These are phyloP conservation scores for Nemania diffusa DNA, from an alignment of 2,329 filamentous ascomycete genomes.

Conservation along the genomic window DNA sequence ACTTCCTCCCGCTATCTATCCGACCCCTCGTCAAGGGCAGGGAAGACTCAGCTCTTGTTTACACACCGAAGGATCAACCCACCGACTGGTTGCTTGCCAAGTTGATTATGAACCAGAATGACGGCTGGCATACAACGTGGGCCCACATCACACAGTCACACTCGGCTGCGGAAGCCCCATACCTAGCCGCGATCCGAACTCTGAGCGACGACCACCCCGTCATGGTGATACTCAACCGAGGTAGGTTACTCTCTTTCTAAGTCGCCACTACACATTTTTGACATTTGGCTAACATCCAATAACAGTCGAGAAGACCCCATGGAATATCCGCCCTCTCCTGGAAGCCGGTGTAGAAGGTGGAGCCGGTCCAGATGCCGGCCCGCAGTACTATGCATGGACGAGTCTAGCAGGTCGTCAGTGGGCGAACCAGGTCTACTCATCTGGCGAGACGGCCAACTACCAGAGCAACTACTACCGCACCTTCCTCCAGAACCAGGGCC, in stretches of 20 bases:
- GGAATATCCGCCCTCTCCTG: slow-evolving; percentile 47
- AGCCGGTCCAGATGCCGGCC: slow-evolving; percentile 45
- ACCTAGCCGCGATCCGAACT: slow-evolving; percentile 58
- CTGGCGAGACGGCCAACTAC: slow-evolving; percentile 32
- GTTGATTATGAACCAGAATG: slow-evolving; percentile 60
- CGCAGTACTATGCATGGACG: slow-evolving; percentile 49
- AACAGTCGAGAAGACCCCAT: slow-evolving; percentile 49
- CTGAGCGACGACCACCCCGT: slow-evolving; percentile 59
- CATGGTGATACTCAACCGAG: slow-evolving; percentile 51
- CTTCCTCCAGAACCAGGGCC: slow-evolving; percentile 49
- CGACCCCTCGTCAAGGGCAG: slow-evolving; percentile 52
- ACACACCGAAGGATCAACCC: slow-evolving; percentile 57
- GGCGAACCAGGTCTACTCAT: slow-evolving; percentile 31
- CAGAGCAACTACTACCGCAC: slow-evolving; percentile 35
- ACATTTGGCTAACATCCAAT: slow-evolving; percentile 14
- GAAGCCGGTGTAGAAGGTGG: slow-evolving; percentile 44
- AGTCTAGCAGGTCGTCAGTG: slow-evolving; percentile 47
- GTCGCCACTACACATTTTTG: neutral
- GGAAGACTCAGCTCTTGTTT: slow-evolving; percentile 53
- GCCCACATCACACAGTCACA: slow-evolving; percentile 58
- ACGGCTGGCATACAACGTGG: slow-evolving; percentile 58
- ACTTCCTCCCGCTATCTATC: slow-evolving; percentile 61
- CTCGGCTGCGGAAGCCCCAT: slow-evolving; percentile 55
- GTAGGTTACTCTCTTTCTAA: slow-evolving; percentile 39
- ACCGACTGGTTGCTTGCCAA: slow-evolving; percentile 64